phyloP scores from a whole-genome alignment of 129 eudicot genomes.

The Helichrysum umbraculigerum region DNA sequence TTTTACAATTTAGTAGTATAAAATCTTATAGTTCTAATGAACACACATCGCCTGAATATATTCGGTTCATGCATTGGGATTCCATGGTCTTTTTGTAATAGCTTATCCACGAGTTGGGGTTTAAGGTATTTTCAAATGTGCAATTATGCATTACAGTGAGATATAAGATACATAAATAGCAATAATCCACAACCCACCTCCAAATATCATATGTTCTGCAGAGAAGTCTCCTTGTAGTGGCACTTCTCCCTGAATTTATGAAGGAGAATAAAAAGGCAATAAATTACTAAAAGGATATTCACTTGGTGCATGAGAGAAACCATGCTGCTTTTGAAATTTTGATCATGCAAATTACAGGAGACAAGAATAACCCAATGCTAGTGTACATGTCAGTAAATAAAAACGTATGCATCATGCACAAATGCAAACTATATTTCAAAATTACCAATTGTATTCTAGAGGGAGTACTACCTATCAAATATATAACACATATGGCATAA shows the following conservation, averaged over 20 bases:
- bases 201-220: conserved; percentile 99
- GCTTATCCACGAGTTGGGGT: background rate
- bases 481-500: background rate
- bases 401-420: background rate
- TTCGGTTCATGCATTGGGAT: background rate
- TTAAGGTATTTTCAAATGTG: background rate
- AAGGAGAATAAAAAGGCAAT: background rate
- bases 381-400: background rate
- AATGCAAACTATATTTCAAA: background rate
- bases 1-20: too few relatives aligned
- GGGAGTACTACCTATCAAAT: background rate
- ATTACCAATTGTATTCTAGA: background rate
- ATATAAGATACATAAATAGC: background rate
- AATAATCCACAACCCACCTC: conserved; percentile 60
- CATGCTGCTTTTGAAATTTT: background rate
- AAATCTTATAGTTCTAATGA: conserved; percentile 8
- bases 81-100: background rate
- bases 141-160: background rate
- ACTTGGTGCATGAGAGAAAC: conserved; percentile 17
- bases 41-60: background rate
- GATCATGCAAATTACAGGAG: conserved; percentile 10
- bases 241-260: conserved; percentile 68
- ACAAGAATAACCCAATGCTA: background rate
- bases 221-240: conserved; percentile 99
- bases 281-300: conserved; percentile 4